A percentile compares a stretch with the other conserved stretches of the same genome.
Evolutionary conservation across 768 basidiomycete genomes (phyloP).

Genomic region (Sporobolomyces pararoseus): DNA sequence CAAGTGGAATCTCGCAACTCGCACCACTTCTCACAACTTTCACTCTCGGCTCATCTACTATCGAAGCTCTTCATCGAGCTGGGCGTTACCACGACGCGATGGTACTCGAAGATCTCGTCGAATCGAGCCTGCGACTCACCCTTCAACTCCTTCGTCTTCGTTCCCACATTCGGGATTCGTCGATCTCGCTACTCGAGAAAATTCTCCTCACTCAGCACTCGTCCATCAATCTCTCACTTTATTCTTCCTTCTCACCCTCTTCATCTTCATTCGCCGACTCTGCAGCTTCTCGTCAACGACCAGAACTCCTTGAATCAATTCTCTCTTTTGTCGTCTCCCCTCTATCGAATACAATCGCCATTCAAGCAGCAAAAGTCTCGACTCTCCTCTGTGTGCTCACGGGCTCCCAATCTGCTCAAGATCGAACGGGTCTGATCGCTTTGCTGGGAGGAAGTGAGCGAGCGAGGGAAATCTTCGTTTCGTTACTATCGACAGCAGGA

Average conservation of each 20-base stretch:
- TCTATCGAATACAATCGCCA: slow-evolving; percentile 20
- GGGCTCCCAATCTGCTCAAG: slow-evolving; percentile 37
- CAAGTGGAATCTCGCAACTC: slow-evolving; percentile 63
- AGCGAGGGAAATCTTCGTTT: slow-evolving; percentile 48
- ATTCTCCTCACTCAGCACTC: slow-evolving; percentile 25
- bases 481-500: slow-evolving; percentile 24
- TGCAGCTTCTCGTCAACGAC: not conserved
- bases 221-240: not conserved
- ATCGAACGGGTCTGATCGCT: slow-evolving; percentile 68
- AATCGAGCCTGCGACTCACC: slow-evolving; percentile 62
- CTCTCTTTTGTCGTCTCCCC: slow-evolving; percentile 23
- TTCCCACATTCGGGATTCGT: slow-evolving; percentile 50
- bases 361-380: slow-evolving; percentile 22
- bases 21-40: slow-evolving; percentile 72
- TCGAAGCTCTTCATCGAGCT: slow-evolving; percentile 60
- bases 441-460: slow-evolving; percentile 74
- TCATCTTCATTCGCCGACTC: not conserved
- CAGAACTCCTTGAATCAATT: slow-evolving; percentile 32
- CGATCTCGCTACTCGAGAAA: slow-evolving; percentile 66
- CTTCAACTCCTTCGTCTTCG: slow-evolving; percentile 66
- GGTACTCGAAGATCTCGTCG: slow-evolving; percentile 65
- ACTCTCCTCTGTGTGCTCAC: slow-evolving; percentile 21
- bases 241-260: not conserved
- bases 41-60: slow-evolving; percentile 60
- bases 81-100: slow-evolving; percentile 68